phyloP scores from a whole-genome alignment of 129 eudicot species.

The Escallonia herrerae region DNA sequence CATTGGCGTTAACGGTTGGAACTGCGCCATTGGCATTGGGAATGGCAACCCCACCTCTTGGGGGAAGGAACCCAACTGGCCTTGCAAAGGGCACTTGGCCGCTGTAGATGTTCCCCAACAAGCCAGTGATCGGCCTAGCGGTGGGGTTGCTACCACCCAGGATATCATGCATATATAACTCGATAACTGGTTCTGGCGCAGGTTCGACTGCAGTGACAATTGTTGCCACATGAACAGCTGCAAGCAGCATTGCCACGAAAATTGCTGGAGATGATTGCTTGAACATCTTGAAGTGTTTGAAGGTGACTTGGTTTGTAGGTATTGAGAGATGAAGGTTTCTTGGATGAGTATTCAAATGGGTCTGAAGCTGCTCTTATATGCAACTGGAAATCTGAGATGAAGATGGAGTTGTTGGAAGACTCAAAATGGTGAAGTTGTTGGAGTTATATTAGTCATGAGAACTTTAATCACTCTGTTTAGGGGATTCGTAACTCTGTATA shows the following conservation, averaged over 20 bases:
- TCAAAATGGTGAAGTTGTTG: conserved; percentile 27
- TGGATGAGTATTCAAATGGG: conserved; percentile 15
- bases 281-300: conserved; percentile 31
- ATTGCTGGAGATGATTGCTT: conserved; percentile 26
- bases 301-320: background rate
- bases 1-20: conserved; percentile 63
- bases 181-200: conserved; percentile 39
- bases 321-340: conserved; percentile 16
- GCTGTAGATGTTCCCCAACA: conserved; percentile 75
- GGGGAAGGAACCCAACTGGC: background rate
- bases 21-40: conserved; percentile 82
- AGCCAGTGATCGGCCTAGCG: conserved; percentile 82
- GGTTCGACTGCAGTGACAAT: conserved; percentile 28
- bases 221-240: conserved; percentile 20
- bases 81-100: conserved; percentile 67
- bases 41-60: conserved; percentile 52
- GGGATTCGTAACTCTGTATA: background rate
- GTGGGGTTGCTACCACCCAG: conserved; percentile 92
- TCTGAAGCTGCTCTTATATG: conserved; percentile 30
- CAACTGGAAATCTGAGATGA: conserved; percentile 6
- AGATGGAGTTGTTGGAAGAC: conserved; percentile 45
- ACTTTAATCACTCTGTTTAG: conserved; percentile 5
- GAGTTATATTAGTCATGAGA: conserved; percentile 7
- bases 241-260: conserved; percentile 20
- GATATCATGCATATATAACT: conserved; percentile 85